Evolutionary conservation across 108 stramenopile species (phyloP), one percentile per base, ranked within the genome.

Genomic region (Pseudonitzschia multiseries): DNA sequence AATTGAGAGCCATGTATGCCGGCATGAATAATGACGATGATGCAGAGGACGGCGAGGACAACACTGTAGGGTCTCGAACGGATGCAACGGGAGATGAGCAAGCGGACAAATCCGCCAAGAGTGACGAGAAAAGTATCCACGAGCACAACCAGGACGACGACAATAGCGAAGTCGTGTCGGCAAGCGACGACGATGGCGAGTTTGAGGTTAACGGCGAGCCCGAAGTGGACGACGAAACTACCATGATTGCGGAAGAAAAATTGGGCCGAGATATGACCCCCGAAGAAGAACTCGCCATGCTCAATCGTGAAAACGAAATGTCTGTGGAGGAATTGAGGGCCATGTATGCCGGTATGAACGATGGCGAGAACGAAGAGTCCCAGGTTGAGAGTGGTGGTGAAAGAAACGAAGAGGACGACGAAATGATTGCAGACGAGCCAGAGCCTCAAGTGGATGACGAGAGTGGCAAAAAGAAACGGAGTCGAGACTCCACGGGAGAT

Each of bases 271-370:
- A 93, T 50, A 87, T 90, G 83, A 61, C 86, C 1, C 83, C 85
- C 60, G 86, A 83, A 43, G 87, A 90, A 9, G 92, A 93, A 66
- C 73, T 90, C 4, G 77, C 80, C 14, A 56, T 81, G 53, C 70
- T 93, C 57, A 70, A 93, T 63, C 56, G 70, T 57, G 93, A 94
- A 67, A 82, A 73, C 53, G 86, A 90, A 79, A 87, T 94, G 84
- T 86, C 87, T 20, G 75, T 91, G 5, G 90, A 94, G 60, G 84
- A 90, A 68, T 80, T 93, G 2, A 67, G 87, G 44, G 79, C 80
- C 5, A 76, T 85, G 76, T 93, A 93, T 56, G 75, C 72, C 31
- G 69, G 69, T 13, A 65, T 72, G 62, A 57, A 52, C 42, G 68
- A 29, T 27, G 27, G 70, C 15, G 67, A 65, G 4, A 31, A 15